Evolutionary conservation across 2,329 filamentous ascomycete genomes (phyloP), one percentile per base, ranked within the genome.

Genomic region (Alternaria sp.): DNA sequence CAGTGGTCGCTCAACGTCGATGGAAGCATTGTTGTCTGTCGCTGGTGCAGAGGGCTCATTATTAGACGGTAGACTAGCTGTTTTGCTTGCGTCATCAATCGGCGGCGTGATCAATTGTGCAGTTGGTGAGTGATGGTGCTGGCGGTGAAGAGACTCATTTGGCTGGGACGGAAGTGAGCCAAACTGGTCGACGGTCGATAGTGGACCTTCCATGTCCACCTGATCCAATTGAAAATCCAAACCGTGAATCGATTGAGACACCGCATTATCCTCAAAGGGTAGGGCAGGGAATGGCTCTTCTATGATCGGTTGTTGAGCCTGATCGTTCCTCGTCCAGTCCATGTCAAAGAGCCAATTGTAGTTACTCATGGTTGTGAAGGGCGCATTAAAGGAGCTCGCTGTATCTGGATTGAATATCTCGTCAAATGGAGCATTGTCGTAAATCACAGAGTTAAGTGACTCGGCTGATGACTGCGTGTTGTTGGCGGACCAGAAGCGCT

Each of bases 341-440:
- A 85, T 74, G 47, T 87, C 84, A 68, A 89, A 89, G 3, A 90
- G 72, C 87, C 88, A 90, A 61, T 86, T 87, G 70, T 89, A 89
- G 59, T 89, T 88, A 65, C 82, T 82, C 62, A 87, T 86, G 1
- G 88, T 89, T 3, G 88, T 89, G 73, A 88, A 90, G 6, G 88
- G 88, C 78, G 88, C 88, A 58, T 90, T 89, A 72, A 90, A 90
- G 0, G 87, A 88, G 69, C 84, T 88, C 28, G 87, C 87, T 55
- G 87, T 89, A 70, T 89, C 87, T 47, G 87, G 83, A 60, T 85
- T 85, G 69, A 89, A 88, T 32, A 85, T 82, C 54, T 88, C 85
- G 55, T 87, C 85, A 67, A 85, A 85, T 15, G 79, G 76, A 17
- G 78, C 72, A 75, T 77, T 73, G 67, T 75, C 67, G 65, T 73